Percentiles rank a stretch among this genome's conserved stretches.
These are phyloP conservation scores for Silene coronaria DNA, from an alignment of 179 eudicot species.

Conservation along the genomic window DNA sequence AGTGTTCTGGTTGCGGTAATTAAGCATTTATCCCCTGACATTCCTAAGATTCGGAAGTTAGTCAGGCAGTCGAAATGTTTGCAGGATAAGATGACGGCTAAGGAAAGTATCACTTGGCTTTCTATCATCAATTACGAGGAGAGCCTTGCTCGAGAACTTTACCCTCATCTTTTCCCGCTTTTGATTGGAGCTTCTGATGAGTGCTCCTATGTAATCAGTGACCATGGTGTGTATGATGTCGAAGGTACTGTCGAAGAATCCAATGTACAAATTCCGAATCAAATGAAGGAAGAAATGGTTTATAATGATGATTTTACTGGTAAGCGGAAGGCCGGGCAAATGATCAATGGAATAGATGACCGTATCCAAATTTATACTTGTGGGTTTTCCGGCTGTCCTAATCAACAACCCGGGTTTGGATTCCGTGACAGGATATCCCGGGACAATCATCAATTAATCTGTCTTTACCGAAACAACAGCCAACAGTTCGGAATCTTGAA, in stretches of 20 bases:
- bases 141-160: slow-evolving; percentile 19
- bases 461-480: slow-evolving; percentile 36
- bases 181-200: slow-evolving; percentile 1
- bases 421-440: slow-evolving; percentile 52
- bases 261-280: slow-evolving; percentile 20
- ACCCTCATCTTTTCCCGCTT: slow-evolving; percentile 12
- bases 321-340: slow-evolving; percentile 53
- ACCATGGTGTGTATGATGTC: slow-evolving; percentile 29
- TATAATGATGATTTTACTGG: slow-evolving; percentile 38
- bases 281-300: slow-evolving; percentile 35
- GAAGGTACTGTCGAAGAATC: slow-evolving; percentile 28
- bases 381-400: slow-evolving; percentile 49
- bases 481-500: slow-evolving; percentile 30
- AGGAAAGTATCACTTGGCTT: slow-evolving; percentile 41
- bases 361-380: slow-evolving; percentile 45
- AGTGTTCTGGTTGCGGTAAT: slow-evolving; percentile 38
- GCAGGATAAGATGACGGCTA: slow-evolving; percentile 47
- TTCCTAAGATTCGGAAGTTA: slow-evolving; percentile 35
- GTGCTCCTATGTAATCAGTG: slow-evolving; percentile 18
- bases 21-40: slow-evolving; percentile 41
- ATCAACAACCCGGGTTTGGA: slow-evolving; percentile 40
- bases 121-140: slow-evolving; percentile 32
- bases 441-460: slow-evolving; percentile 55
- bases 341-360: slow-evolving; percentile 29
- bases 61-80: slow-evolving; percentile 41